A percentile compares a stretch with the other conserved stretches of the same genome.
These are phyloP conservation scores for barley (Hordeum vulgare) DNA, from an alignment of 176 grass and related monocot species.

Conservation along the genomic window DNA sequence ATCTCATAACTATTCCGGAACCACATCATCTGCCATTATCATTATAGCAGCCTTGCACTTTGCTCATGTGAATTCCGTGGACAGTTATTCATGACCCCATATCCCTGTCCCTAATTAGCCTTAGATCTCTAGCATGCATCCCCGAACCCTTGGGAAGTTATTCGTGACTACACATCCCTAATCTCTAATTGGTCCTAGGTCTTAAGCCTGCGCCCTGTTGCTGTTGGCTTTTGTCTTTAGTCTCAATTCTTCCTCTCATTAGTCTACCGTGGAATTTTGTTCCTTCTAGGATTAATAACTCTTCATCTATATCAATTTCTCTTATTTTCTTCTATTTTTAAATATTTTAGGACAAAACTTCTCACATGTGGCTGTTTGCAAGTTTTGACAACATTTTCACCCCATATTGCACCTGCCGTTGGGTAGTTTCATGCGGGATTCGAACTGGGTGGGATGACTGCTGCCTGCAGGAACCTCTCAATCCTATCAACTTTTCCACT, in stretches of 20 bases:
- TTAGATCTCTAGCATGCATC: background rate
- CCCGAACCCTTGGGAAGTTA: background rate
- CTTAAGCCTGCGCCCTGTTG: background rate
- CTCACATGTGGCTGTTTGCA: background rate
- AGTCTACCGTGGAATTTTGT: background rate
- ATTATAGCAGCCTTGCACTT: background rate
- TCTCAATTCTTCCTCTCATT: background rate
- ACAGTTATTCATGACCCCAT: background rate
- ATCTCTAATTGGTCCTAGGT: background rate
- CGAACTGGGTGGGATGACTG: background rate
- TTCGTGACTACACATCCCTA: background rate
- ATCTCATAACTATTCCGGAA: background rate
- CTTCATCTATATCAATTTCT: background rate
- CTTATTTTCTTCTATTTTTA: background rate
- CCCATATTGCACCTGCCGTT: background rate
- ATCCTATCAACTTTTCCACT: background rate
- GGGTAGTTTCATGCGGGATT: too few species aligned
- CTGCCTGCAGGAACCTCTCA: background rate
- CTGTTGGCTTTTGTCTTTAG: background rate
- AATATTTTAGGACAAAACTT: background rate
- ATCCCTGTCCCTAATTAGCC: background rate
- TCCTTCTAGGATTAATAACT: background rate
- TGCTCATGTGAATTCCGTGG: slow-evolving; percentile 3
- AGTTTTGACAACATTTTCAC: background rate
- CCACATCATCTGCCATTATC: background rate